Conservation (phyloP, 768 basidiomycete species). For the Roridomyces roridus region DNA sequence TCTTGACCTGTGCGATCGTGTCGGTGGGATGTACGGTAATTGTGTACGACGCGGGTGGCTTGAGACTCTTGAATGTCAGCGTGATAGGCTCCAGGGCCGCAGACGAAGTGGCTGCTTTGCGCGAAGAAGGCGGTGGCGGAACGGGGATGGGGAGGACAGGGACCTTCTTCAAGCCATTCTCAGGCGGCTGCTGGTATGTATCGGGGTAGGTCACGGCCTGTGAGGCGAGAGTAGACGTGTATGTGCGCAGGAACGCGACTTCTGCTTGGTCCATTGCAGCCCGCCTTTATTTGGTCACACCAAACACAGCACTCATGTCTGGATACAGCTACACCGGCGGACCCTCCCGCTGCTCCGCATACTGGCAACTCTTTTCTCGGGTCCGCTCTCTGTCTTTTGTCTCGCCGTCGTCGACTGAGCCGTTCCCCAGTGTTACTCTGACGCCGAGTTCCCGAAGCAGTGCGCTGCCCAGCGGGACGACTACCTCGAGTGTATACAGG, state of each 20-base stretch:
- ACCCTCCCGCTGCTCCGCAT: conserved; percentile 22
- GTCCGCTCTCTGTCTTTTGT: neutral
- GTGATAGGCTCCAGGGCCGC: conserved; percentile 50
- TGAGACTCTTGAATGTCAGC: conserved; percentile 89
- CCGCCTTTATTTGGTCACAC: neutral
- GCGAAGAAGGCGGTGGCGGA: conserved; percentile 4
- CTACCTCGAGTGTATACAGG: conserved; percentile 21
- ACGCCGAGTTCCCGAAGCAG: neutral
- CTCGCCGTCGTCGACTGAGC: neutral
- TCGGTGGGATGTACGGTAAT: conserved; percentile 82
- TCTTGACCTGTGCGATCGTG: conserved; percentile 81
- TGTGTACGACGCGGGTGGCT: conserved; percentile 80
- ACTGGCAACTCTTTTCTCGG: conserved; percentile 24
- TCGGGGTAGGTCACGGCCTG: conserved; percentile 75
- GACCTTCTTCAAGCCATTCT: conserved; percentile 71
- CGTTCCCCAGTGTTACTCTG: conserved; percentile 15
- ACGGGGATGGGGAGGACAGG: conserved; percentile 68
- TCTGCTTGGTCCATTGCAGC: conserved; percentile 61
- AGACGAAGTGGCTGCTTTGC: conserved; percentile 61
- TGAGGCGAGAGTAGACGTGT: conserved; percentile 64
- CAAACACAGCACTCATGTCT: neutral
- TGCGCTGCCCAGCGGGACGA: conserved; percentile 17
- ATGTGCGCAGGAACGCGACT: conserved; percentile 69
- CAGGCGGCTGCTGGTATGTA: conserved; percentile 78
- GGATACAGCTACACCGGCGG: conserved; percentile 22